Evolutionary conservation across 352 stramenopile species (phyloP).

Genomic region (Phytophthora boehmeriae): DNA sequence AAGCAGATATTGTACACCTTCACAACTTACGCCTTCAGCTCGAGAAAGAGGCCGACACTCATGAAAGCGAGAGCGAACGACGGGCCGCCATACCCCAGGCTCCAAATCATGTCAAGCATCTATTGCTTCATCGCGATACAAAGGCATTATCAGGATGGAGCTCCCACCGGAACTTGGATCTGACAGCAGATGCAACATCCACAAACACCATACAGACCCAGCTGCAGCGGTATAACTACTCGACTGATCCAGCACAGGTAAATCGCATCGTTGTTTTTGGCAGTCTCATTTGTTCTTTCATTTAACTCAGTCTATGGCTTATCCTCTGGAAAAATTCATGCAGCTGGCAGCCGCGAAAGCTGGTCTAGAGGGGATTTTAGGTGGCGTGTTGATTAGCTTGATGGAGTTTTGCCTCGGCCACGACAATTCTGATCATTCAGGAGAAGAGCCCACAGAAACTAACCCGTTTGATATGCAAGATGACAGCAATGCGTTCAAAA

Average conservation of each 20-base stretch:
- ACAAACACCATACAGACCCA: constrained; percentile 29
- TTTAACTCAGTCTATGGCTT: neutral
- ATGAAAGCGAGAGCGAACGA: constrained; percentile 4
- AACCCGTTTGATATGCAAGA: neutral
- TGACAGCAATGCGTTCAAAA: constrained; percentile 7
- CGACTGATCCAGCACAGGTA: constrained; percentile 50
- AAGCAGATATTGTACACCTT: constrained; percentile 56
- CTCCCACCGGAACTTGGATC: constrained; percentile 7
- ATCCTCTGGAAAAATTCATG: constrained; percentile 2
- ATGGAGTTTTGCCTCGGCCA: constrained; percentile 28
- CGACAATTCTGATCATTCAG: constrained; percentile 10
- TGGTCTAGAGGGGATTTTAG: constrained; percentile 40
- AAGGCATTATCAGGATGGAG: constrained; percentile 23
- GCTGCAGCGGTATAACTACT: constrained; percentile 55
- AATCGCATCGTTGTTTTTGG: neutral
- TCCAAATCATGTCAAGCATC: constrained; percentile 61
- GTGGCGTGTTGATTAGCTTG: constrained; percentile 28
- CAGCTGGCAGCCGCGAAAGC: constrained; percentile 40
- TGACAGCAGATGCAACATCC: constrained; percentile 1
- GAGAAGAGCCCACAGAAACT: neutral
- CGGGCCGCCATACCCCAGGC: constrained; percentile 9
- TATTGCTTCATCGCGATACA: constrained; percentile 62
- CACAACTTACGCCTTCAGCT: constrained; percentile 30
- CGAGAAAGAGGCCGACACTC: constrained; percentile 13
- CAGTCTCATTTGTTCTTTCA: constrained; percentile 1